Percentiles rank a stretch among this genome's conserved stretches.
Conservation (phyloP, 2,329 filamentous ascomycete genomes). For the Pseudogymnoascus sp. region DNA sequence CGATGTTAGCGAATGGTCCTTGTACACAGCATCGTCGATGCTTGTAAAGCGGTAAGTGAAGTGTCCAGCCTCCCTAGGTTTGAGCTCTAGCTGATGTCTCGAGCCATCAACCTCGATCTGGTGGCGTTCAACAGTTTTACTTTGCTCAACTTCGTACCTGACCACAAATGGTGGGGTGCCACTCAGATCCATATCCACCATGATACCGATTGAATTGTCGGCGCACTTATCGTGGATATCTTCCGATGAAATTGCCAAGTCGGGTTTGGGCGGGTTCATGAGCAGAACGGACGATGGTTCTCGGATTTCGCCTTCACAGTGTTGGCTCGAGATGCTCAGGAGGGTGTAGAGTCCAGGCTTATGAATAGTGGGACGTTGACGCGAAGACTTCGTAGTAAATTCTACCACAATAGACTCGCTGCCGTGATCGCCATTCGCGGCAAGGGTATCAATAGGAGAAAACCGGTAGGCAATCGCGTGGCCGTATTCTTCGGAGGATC, state of each 20-base stretch:
- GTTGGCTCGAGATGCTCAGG: conserved; percentile 68
- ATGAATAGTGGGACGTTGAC: conserved; percentile 61
- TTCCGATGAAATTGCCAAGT: conserved; percentile 64
- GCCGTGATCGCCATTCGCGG: conserved; percentile 62
- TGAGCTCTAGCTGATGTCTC: conserved; percentile 76
- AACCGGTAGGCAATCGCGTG: conserved; percentile 77
- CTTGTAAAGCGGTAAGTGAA: conserved; percentile 81
- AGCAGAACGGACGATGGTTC: conserved; percentile 92
- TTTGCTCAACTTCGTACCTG: conserved; percentile 55
- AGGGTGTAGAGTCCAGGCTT: conserved; percentile 82
- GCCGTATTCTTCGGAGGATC: conserved; percentile 50
- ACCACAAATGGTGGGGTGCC: conserved; percentile 90
- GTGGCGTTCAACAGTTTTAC: conserved; percentile 40
- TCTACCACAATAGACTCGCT: conserved; percentile 50
- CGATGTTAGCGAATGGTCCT: conserved; percentile 53
- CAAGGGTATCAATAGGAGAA: conserved; percentile 63
- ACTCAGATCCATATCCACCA: conserved; percentile 80
- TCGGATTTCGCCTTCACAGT: conserved; percentile 79
- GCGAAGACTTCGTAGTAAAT: conserved; percentile 53
- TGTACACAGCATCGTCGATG: conserved; percentile 78
- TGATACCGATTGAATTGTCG: conserved; percentile 83
- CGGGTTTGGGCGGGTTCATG: conserved; percentile 83
- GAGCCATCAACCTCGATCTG: conserved; percentile 60
- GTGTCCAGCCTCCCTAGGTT: conserved; percentile 70
- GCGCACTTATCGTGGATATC: conserved; percentile 93